These are phyloP conservation scores for Wickerhamiella slavikovae DNA, from an alignment of 805 yeast genomes.

Conservation along the genomic window DNA sequence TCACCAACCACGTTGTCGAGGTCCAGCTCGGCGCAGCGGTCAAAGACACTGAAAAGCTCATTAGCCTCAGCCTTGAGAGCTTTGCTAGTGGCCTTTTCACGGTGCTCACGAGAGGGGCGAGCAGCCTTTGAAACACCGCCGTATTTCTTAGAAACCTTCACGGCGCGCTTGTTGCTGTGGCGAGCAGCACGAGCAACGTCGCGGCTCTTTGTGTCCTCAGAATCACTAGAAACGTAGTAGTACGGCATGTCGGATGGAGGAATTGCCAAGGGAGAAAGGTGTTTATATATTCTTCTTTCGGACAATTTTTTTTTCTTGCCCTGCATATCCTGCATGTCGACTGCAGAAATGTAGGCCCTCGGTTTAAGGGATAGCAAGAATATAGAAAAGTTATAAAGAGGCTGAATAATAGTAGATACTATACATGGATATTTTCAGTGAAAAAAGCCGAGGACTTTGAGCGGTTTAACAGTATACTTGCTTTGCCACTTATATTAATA, in stretches of 20 bases:
- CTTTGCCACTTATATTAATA: too few species aligned
- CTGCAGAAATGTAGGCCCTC: too few species aligned
- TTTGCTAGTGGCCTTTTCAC: background rate
- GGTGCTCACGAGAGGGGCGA: background rate
- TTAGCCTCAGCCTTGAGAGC: constrained; percentile 12
- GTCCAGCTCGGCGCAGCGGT: constrained; percentile 12
- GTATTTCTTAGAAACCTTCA: background rate
- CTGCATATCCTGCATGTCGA: constrained; percentile 1
- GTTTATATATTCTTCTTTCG: constrained; percentile 1
- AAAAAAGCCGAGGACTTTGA: too few species aligned
- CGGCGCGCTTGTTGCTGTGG: background rate
- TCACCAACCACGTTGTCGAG: constrained; percentile 12
- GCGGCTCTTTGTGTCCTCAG: constrained; percentile 7
- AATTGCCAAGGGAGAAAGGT: background rate
- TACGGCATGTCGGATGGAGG: constrained; percentile 11
- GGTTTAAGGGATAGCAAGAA: too few species aligned
- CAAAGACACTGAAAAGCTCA: constrained; percentile 11
- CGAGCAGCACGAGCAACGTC: constrained; percentile 2
- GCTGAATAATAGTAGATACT: too few species aligned
- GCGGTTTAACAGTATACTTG: too few species aligned
- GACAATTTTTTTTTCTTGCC: constrained; percentile 1
- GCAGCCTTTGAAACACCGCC: constrained; percentile 1
- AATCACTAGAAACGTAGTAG: constrained; percentile 14
- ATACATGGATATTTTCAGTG: too few species aligned
- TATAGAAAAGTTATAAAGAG: too few species aligned